Conservation (phyloP, 495 filamentous ascomycete genomes). For the Xylaria curta region DNA sequence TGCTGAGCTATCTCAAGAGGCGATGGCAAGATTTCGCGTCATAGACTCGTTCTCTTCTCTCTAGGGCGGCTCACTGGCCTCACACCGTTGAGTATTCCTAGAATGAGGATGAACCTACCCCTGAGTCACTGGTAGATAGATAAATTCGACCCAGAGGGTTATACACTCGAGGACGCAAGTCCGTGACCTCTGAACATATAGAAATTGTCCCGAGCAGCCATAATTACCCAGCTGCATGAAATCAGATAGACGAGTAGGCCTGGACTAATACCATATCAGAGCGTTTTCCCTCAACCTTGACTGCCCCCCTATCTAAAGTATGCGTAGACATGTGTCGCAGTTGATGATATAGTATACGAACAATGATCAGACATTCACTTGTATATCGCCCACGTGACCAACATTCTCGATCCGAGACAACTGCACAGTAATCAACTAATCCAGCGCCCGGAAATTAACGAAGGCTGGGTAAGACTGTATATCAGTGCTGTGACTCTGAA, state of each 20-base stretch:
- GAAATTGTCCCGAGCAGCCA: not conserved
- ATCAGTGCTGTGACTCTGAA: not conserved
- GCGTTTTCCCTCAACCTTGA: not conserved
- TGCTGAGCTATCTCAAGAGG: conserved; percentile 55
- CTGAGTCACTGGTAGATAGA: not conserved
- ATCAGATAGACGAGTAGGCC: not conserved
- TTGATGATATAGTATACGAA: not conserved
- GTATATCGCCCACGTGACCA: not conserved
- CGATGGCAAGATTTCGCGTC: conserved; percentile 48
- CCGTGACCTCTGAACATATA: not conserved
- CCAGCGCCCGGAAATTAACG: not conserved
- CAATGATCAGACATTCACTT: not conserved
- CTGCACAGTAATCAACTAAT: not conserved
- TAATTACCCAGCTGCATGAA: not conserved
- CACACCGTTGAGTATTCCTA: not conserved
- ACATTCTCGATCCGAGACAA: not conserved
- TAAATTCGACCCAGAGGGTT: not conserved
- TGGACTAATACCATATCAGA: not conserved
- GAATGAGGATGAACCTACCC: not conserved
- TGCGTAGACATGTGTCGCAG: not conserved
- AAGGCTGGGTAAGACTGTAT: not conserved
- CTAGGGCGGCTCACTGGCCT: conserved; percentile 11
- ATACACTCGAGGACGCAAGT: not conserved
- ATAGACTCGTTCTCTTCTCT: conserved; percentile 56
- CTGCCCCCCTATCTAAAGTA: not conserved